These are phyloP conservation scores for Amphicarpaea edgeworthii DNA, from an alignment of 306 rosid genomes.

Conservation along the genomic window DNA sequence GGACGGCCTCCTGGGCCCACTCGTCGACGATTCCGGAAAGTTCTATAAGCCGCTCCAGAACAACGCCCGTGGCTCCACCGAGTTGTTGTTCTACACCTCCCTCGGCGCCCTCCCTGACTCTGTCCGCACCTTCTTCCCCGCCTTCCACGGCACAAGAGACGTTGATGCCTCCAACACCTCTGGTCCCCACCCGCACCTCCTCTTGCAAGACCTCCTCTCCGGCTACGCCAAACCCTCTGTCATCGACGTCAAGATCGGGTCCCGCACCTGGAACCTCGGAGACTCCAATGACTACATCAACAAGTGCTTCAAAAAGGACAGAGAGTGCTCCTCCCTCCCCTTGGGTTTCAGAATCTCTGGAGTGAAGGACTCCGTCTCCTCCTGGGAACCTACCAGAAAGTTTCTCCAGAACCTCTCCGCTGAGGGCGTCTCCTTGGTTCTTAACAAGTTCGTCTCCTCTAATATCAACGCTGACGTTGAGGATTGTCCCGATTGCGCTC, in stretches of 20 bases:
- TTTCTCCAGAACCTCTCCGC: conserved; percentile 42
- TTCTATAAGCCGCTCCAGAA: conserved; percentile 90
- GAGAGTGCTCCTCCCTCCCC: conserved; percentile 49
- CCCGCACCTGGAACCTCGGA: conserved; percentile 79
- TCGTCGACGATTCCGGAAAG: conserved; percentile 70
- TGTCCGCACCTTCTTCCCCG: conserved; percentile 62
- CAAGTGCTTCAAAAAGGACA: conserved; percentile 64
- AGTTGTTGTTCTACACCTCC: conserved; percentile 59
- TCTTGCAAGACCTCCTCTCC: conserved; percentile 60
- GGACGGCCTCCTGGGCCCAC: conserved; percentile 76
- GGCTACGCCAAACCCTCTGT: conserved; percentile 53
- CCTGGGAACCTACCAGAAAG: conserved; percentile 67
- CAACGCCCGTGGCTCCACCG: conserved; percentile 64
- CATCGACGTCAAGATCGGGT: conserved; percentile 79
- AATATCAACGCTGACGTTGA: background rate
- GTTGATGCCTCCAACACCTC: conserved; percentile 79
- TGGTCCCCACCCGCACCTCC: conserved; percentile 71
- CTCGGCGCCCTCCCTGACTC: conserved; percentile 52
- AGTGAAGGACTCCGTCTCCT: conserved; percentile 37
- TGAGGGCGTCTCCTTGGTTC: conserved; percentile 43
- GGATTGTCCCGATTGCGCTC: conserved; percentile 60
- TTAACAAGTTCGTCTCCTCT: conserved; percentile 74
- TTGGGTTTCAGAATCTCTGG: conserved; percentile 86
- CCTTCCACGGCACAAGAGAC: conserved; percentile 60
- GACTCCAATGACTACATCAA: conserved; percentile 69